phyloP scores from a whole-genome alignment of 1,139 yeast species.

The Nakaseomyces nivariensis region DNA sequence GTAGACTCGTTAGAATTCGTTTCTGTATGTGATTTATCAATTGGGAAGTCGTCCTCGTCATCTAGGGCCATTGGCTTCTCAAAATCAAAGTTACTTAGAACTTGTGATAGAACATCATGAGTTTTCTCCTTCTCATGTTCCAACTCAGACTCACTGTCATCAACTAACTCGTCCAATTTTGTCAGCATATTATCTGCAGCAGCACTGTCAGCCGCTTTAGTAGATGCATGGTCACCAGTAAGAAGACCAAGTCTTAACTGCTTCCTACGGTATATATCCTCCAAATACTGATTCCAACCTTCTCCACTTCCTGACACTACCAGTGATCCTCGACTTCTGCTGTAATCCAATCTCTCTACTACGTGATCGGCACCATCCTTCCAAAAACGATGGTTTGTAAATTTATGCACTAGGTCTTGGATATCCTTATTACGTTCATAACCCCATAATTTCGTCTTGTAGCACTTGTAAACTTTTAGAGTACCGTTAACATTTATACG shows the following conservation, averaged over 20 bases:
- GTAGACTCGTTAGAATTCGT: background rate
- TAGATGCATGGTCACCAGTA: constrained; percentile 2
- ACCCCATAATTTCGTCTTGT: constrained; percentile 85
- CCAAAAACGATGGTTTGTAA: constrained; percentile 50
- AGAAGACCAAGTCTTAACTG: constrained; percentile 11
- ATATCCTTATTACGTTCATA: constrained; percentile 54
- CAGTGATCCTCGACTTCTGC: constrained; percentile 1
- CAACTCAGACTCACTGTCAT: constrained; percentile 19
- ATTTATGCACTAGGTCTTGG: constrained; percentile 55
- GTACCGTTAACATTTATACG: constrained; percentile 57
- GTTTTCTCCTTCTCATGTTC: constrained; percentile 33
- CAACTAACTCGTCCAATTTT: constrained; percentile 15
- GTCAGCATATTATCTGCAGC: background rate
- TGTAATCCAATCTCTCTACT: constrained; percentile 44
- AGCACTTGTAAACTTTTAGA: constrained; percentile 46
- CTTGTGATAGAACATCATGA: constrained; percentile 41
- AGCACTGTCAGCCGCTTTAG: background rate
- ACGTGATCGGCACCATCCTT: constrained; percentile 73
- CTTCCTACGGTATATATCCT: background rate
- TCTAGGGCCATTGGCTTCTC: constrained; percentile 50
- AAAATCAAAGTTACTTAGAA: constrained; percentile 47
- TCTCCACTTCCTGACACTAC: background rate
- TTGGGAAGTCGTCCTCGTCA: constrained; percentile 27
- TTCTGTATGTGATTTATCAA: background rate
- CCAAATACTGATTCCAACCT: background rate